These are phyloP conservation scores for Claviceps spartinae DNA, from an alignment of 2,329 filamentous ascomycete species.

Conservation along the genomic window DNA sequence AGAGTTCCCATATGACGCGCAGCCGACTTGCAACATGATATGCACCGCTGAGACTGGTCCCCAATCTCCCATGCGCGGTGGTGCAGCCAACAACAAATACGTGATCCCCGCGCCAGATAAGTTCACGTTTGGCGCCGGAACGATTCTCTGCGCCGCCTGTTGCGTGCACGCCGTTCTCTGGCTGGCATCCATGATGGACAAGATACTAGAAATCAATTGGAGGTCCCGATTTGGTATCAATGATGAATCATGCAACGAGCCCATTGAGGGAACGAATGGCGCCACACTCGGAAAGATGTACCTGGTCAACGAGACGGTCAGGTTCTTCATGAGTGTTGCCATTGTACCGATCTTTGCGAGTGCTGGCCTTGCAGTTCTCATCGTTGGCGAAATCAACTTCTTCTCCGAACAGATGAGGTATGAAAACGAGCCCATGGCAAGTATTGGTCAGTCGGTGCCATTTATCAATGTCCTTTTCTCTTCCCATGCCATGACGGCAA, in stretches of 20 bases:
- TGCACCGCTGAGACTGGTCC: conserved; percentile 35
- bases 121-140: conserved; percentile 45
- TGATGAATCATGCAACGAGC: conserved; percentile 20
- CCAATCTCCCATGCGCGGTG: conserved; percentile 38
- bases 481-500: not conserved
- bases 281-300: conserved; percentile 39
- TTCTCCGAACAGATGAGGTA: conserved; percentile 41
- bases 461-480: not conserved
- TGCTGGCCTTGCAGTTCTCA: conserved; percentile 43
- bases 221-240: conserved; percentile 24
- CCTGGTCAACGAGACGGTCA: conserved; percentile 40
- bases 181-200: conserved; percentile 48
- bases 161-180: conserved; percentile 52
- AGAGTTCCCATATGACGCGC: conserved; percentile 30
- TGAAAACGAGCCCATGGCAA: conserved; percentile 48
- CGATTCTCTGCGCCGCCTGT: conserved; percentile 48
- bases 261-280: conserved; percentile 40
- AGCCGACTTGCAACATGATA: conserved; percentile 29
- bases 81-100: conserved; percentile 46
- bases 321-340: conserved; percentile 38
- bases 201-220: conserved; percentile 50
- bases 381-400: conserved; percentile 51
- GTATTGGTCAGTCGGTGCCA: conserved; percentile 34
- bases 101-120: conserved; percentile 43
- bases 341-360: conserved; percentile 46